Conservation (phyloP, 2,329 filamentous ascomycete species). For the Fusarium sp. region DNA sequence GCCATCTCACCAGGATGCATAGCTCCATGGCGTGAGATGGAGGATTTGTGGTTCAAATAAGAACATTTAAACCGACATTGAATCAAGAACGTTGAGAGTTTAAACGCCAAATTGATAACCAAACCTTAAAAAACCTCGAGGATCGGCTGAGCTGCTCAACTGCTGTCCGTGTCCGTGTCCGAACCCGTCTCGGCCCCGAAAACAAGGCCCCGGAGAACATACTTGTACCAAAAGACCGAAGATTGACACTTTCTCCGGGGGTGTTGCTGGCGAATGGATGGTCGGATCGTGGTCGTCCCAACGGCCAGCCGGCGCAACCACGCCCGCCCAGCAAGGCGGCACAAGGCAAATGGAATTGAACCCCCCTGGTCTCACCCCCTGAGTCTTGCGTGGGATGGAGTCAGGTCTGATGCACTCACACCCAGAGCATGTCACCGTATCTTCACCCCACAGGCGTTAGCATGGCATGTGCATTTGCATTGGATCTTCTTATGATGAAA, state of each 20-base stretch:
- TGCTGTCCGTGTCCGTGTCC: constrained; percentile 2
- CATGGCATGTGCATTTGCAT: constrained; percentile 22
- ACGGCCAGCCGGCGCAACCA: constrained; percentile 30
- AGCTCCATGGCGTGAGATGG: not conserved
- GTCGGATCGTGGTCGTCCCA: constrained; percentile 39
- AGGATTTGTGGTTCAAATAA: not conserved
- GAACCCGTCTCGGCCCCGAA: constrained; percentile 21
- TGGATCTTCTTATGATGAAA: constrained; percentile 20
- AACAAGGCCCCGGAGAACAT: constrained; percentile 15
- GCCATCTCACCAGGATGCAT: not conserved
- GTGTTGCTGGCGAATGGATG: constrained; percentile 21
- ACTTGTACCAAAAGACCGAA: constrained; percentile 23
- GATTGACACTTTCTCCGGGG: constrained; percentile 19
- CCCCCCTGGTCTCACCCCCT: constrained; percentile 1
- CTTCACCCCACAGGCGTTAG: constrained; percentile 3
- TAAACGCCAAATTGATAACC: not conserved
- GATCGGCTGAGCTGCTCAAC: constrained; percentile 6
- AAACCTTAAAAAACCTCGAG: not conserved
- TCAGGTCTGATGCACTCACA: not conserved
- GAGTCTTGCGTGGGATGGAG: constrained; percentile 1
- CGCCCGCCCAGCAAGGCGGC: constrained; percentile 35
- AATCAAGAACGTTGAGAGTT: not conserved
- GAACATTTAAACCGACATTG: not conserved
- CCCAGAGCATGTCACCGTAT: not conserved
- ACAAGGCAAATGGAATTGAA: not conserved